A percentile compares a stretch with the other conserved stretches of the same genome.
Evolutionary conservation across 2,329 filamentous ascomycete genomes (phyloP).

Genomic region (Hymenoscyphus fraxineus): DNA sequence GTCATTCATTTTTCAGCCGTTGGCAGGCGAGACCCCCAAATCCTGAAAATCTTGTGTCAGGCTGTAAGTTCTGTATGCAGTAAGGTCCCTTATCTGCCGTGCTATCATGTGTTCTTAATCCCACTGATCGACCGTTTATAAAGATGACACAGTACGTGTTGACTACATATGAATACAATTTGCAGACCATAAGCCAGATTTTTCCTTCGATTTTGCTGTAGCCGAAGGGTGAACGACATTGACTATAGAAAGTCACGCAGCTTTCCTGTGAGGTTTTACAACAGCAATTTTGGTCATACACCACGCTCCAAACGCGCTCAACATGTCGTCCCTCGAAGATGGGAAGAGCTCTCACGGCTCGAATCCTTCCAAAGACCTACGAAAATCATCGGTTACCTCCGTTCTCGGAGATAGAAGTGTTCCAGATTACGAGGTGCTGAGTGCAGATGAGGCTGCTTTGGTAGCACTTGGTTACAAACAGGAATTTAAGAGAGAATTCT

Average conservation of each 20-base stretch:
- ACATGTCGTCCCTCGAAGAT: constrained; percentile 16
- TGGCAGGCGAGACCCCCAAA: too few species aligned
- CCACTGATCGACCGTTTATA: neutral
- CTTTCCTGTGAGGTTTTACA: neutral
- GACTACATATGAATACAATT: neutral
- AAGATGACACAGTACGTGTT: neutral
- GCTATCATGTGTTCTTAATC: neutral
- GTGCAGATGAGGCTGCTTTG: constrained; percentile 56
- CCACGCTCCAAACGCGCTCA: constrained; percentile 1
- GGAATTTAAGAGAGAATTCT: constrained; percentile 62
- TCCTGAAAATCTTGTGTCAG: neutral
- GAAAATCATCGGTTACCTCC: constrained; percentile 43
- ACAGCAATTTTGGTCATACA: neutral
- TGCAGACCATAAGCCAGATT: neutral
- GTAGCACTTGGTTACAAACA: constrained; percentile 56
- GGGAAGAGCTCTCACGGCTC: constrained; percentile 13
- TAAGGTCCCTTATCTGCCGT: neutral
- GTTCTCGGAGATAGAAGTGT: constrained; percentile 47
- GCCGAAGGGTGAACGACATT: neutral
- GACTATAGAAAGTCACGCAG: neutral
- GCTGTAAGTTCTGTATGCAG: neutral
- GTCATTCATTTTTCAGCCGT: neutral
- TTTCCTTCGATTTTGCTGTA: neutral
- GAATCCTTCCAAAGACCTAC: constrained; percentile 11
- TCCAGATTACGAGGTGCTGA: constrained; percentile 43